Conservation (phyloP, 2,329 filamentous ascomycete species). For the Leptographium radiaticola region DNA sequence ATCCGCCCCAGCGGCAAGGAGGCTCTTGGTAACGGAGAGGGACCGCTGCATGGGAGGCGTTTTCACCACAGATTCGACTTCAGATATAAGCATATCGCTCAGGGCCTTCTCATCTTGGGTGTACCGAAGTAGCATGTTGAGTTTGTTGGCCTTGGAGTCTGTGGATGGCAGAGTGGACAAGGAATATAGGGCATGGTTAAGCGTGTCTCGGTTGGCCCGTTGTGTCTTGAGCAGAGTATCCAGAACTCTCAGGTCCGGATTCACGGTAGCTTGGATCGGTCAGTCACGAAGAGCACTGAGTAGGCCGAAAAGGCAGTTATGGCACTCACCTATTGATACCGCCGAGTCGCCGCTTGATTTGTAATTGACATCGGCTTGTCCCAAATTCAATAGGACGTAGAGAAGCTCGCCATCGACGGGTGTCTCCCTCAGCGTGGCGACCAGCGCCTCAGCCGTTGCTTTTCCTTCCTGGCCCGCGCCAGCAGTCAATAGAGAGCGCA, state of each 20-base stretch:
- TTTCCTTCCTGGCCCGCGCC: constrained; percentile 24
- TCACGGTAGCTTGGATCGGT: constrained; percentile 19
- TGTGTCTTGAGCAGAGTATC: constrained; percentile 33
- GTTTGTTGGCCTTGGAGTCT: constrained; percentile 33
- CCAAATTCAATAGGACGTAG: constrained; percentile 33
- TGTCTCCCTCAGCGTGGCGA: constrained; percentile 26
- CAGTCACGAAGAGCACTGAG: constrained; percentile 7
- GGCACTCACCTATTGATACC: constrained; percentile 21
- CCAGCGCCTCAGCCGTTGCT: constrained; percentile 29
- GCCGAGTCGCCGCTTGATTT: constrained; percentile 25
- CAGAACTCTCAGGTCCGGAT: constrained; percentile 34
- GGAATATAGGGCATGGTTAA: constrained; percentile 28
- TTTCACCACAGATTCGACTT: constrained; percentile 33
- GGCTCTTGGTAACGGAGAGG: constrained; percentile 29
- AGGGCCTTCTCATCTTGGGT: constrained; percentile 29
- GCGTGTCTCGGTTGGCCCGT: constrained; percentile 28
- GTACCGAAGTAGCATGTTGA: constrained; percentile 31
- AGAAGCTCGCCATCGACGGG: constrained; percentile 38
- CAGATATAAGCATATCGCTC: constrained; percentile 32
- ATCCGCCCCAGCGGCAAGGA: constrained; percentile 39
- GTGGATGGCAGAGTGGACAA: constrained; percentile 30
- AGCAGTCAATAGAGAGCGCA: constrained; percentile 30
- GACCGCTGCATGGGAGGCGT: constrained; percentile 23
- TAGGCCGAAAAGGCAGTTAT: too few relatives aligned
- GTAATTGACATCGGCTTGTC: constrained; percentile 39